phyloP scores from a whole-genome alignment of 2,329 filamentous ascomycete species.

The Xylariaceae sp. region DNA sequence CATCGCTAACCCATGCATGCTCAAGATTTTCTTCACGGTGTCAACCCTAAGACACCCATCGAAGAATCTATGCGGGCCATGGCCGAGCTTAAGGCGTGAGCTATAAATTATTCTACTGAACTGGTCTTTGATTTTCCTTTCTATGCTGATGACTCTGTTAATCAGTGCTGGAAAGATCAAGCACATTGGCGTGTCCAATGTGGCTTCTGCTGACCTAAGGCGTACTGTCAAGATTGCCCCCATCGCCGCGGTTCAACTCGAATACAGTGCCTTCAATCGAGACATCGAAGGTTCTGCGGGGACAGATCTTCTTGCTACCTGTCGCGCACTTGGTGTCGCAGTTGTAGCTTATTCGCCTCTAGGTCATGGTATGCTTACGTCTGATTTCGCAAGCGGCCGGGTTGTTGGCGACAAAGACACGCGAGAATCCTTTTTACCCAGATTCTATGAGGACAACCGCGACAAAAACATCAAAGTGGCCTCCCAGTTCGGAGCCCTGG shows the following conservation, averaged over 20 bases:
- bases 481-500: constrained; percentile 22
- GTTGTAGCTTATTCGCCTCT: constrained; percentile 41
- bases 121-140: not conserved
- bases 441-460: constrained; percentile 45
- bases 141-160: not conserved
- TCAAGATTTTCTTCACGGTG: constrained; percentile 37
- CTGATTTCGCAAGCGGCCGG: constrained; percentile 33
- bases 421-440: constrained; percentile 26
- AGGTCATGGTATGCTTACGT: constrained; percentile 37
- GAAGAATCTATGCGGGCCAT: constrained; percentile 44
- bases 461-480: constrained; percentile 40
- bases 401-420: not conserved
- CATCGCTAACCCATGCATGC: too few relatives aligned
- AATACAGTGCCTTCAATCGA: constrained; percentile 45
- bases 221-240: constrained; percentile 45
- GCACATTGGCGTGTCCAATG: constrained; percentile 47
- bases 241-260: constrained; percentile 50
- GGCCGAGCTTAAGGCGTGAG: constrained; percentile 37
- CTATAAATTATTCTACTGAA: not conserved
- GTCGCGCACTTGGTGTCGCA: constrained; percentile 44
- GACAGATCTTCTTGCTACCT: constrained; percentile 39
- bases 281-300: constrained; percentile 42
- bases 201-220: constrained; percentile 43
- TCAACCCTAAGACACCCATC: constrained; percentile 40
- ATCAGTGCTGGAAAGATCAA: constrained; percentile 48